Base-by-base conservation (phyloP, 1,139 yeast genomes). In the Pichia norvegensis region DNA sequence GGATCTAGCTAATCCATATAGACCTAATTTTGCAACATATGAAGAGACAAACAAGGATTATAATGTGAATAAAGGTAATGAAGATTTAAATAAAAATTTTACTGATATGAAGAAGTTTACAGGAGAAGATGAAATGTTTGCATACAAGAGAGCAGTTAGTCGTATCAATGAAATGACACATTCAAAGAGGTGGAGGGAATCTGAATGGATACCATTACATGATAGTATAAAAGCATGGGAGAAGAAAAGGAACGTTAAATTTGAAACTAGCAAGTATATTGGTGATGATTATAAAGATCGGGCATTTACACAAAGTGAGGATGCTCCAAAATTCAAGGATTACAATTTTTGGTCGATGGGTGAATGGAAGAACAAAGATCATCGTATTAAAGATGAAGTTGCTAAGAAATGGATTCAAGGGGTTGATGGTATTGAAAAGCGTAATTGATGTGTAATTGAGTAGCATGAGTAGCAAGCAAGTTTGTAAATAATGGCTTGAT, bases 101-200 rank as follows among this genome's bases (percentile, higher is more conserved):
- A 69, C 74, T 19, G 70, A 78, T 43, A 60, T 73, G 14, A 67
- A 68, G 19, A 81, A 81, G 3, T 83, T 82, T 55, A 82, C 87
- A 0, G 90, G 92, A 27, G 88, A 82, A 55, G 90, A 83, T 61
- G 90, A 83, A 58, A 74, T 73, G 62, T 82, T 83, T 65, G 88
- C 92, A 3, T 82, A 76, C 56, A 79, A 78, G 52, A 63, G 90
- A 52, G 88, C 90, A 0, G 81, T 81, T 1, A 78, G 81, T 58
- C 65, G 92, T 53, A 71, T 83, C 25, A 68, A 69, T 49, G 90
- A 83, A 55, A 82, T 83, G 87, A 75, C 79, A 1, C 72, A 72
- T 1, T 76, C 83, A 0, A 67, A 64, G 25, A 55, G 56, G 9
- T 82, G 87, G 85, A 67, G 81, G 51, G 51, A 55, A 4, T 62